Conservation (phyloP, 306 rosid species). For the apple (Malus domestica) region ASM211411v1 NC_041790.1:31802501-31803000, state of each 20-base stretch:
- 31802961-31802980: constrained; percentile 32
- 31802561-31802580: neutral
- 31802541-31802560: neutral
- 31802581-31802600: neutral
- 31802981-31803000: constrained; percentile 41
- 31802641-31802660: neutral
- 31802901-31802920: constrained; percentile 33
- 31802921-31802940: constrained; percentile 44
- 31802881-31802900: neutral
- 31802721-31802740: neutral
- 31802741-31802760: neutral
- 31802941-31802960: constrained; percentile 4
- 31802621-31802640: neutral
- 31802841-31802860: too few species aligned
- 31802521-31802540: neutral
- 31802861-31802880: too few species aligned
- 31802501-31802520: neutral
- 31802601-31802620: neutral
- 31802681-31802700: neutral
- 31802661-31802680: neutral
- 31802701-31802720: neutral
- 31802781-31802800: neutral
- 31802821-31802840: too few species aligned
- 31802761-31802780: neutral
- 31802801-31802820: neutral